Conservation (phyloP, 192 early-diverging fungal species). For the Cetraspora pellucida region DNA sequence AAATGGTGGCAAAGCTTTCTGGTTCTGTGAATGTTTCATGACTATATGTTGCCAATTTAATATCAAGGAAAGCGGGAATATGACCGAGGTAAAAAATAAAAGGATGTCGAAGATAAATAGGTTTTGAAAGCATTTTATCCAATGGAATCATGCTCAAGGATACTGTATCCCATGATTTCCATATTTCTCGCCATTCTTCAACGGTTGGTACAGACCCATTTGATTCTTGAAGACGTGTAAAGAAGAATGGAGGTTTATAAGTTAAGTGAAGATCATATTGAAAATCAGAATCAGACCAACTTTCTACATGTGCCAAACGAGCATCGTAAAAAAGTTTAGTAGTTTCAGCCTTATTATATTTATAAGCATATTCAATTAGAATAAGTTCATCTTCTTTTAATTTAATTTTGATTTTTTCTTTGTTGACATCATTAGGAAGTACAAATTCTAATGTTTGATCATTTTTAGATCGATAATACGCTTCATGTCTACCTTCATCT, state of each 20-base stretch:
- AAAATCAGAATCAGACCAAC: slow-evolving; percentile 56
- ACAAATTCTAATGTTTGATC: slow-evolving; percentile 55
- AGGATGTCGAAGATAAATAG: slow-evolving; percentile 85
- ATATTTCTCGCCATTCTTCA: slow-evolving; percentile 76
- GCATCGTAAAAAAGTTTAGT: slow-evolving; percentile 49
- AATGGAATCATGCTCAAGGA: slow-evolving; percentile 62
- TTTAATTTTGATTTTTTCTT: slow-evolving; percentile 38
- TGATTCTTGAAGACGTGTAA: slow-evolving; percentile 25
- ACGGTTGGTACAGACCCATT: slow-evolving; percentile 55
- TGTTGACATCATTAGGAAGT: not conserved
- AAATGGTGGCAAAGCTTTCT: slow-evolving; percentile 67
- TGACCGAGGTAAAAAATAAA: slow-evolving; percentile 92
- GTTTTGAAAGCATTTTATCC: slow-evolving; percentile 59
- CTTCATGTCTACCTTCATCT: slow-evolving; percentile 73
- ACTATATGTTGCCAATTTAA: slow-evolving; percentile 53
- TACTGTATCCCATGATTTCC: slow-evolving; percentile 81
- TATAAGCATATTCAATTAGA: slow-evolving; percentile 88
- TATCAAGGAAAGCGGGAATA: slow-evolving; percentile 73
- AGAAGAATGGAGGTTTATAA: slow-evolving; percentile 57
- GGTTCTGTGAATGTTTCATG: slow-evolving; percentile 62
- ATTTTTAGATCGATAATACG: slow-evolving; percentile 69
- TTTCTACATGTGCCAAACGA: slow-evolving; percentile 48
- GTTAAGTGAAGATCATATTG: slow-evolving; percentile 63
- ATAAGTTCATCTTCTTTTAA: slow-evolving; percentile 79
- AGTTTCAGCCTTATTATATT: slow-evolving; percentile 68